Evolutionary conservation across 225 moss, liverwort and hornwort genomes (phyloP), one percentile per base, ranked within the genome.

Genomic region (Physcomitrium patens): DNA sequence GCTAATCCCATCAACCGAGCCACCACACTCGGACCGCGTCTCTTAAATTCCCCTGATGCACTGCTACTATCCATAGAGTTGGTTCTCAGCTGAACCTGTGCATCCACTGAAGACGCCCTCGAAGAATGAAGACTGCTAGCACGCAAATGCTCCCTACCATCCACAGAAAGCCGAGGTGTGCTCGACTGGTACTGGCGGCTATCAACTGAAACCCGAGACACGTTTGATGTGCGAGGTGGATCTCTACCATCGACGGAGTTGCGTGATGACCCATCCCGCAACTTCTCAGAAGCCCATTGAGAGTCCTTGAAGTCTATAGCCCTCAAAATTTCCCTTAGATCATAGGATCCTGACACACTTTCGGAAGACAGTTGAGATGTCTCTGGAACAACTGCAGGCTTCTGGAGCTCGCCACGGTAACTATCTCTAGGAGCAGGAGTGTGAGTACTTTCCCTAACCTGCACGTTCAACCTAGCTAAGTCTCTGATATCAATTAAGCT

Each of bases 121-220:
- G 87, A 87, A 58, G 84, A 87, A 72, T 87, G 87, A 24, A 87
- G 80, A 41, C 82, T 85, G 65, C 84, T 87, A 3, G 87, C 87
- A 45, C 84, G 87, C 56, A 87, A 68, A 61, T 79, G 72, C 45
- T 87, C 84, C 43, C 81, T 79, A 1, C 79, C 84, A 19, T 84
- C 87, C 22, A 81, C 71, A 23, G 87, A 87, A 20, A 79, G 81
- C 20, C 81, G 84, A 11, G 86, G 86, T 15, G 87, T 87, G 23
- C 79, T 81, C 12, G 84, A 79, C 28, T 87, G 87, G 28, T 84
- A 79, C 55, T 85, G 87, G 12, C 82, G 87, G 64, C 84, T 84
- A 69, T 85, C 87, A 17, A 85, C 79, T 10, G 87, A 87, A 15
- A 80, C 64, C 26, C 84, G 84, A 12, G 87, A 87, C 45, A 82